These are phyloP conservation scores for Physcomitrellopsis africana DNA, from an alignment of 225 moss, liverwort and hornwort species.

Conservation along the genomic window DNA sequence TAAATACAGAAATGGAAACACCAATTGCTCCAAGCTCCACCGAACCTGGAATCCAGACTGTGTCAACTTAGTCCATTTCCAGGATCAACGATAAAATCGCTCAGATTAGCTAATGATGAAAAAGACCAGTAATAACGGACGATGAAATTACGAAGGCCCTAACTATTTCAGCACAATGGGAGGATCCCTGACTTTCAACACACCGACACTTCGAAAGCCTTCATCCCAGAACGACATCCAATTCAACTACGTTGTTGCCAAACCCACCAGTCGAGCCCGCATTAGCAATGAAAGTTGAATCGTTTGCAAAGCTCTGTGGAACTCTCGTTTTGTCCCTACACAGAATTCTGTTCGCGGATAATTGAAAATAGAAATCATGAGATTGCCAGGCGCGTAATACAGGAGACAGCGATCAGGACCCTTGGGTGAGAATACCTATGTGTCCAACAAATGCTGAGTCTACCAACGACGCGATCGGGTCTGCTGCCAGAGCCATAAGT, in stretches of 20 bases:
- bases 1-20: conserved; percentile 76
- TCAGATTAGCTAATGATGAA: neutral
- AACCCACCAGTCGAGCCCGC: neutral
- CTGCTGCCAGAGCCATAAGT: conserved; percentile 77
- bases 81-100: neutral
- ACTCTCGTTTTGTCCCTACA: neutral
- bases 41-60: conserved; percentile 44
- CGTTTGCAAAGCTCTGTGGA: neutral
- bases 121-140: neutral
- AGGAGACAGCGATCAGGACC: neutral
- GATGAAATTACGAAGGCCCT: neutral
- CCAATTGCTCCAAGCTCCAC: conserved; percentile 84
- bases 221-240: neutral
- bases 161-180: neutral
- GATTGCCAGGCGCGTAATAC: neutral
- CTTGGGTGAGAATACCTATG: conserved; percentile 51
- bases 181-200: neutral
- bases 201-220: neutral
- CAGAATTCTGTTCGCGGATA: neutral
- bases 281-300: neutral
- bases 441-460: conserved; percentile 86
- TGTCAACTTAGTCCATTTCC: neutral
- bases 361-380: neutral
- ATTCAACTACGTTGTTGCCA: neutral
- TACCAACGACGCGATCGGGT: conserved; percentile 86